A percentile compares a stretch with the other conserved stretches of the same genome.
These are phyloP conservation scores for Xylariaceae sp. DNA, from an alignment of 2,329 filamentous ascomycete genomes.

Conservation along the genomic window DNA sequence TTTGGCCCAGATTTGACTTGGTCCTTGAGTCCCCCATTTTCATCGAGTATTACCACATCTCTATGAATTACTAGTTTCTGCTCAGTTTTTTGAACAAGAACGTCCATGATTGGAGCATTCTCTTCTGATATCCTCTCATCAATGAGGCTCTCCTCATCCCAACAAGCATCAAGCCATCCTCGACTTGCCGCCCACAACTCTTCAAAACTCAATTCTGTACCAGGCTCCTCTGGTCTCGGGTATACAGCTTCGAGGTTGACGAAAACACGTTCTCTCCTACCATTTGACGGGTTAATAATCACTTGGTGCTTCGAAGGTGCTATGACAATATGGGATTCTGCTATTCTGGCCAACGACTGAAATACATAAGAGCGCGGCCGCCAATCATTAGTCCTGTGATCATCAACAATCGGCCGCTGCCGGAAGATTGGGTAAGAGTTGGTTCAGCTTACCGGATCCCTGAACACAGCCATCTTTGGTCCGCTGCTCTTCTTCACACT, in stretches of 20 bases:
- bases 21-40: constrained; percentile 53
- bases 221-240: constrained; percentile 66
- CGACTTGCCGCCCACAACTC: constrained; percentile 77
- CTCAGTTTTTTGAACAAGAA: constrained; percentile 26
- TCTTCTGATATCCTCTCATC: constrained; percentile 18
- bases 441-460: constrained; percentile 78
- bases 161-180: constrained; percentile 61
- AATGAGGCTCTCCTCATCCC: constrained; percentile 42
- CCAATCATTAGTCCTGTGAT: constrained; percentile 89
- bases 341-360: constrained; percentile 59
- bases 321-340: constrained; percentile 61
- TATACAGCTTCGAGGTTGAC: constrained; percentile 85
- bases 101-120: constrained; percentile 23
- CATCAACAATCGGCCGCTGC: constrained; percentile 71
- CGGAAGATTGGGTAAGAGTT: constrained; percentile 29
- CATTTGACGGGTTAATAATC: constrained; percentile 75
- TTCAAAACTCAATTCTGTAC: constrained; percentile 82
- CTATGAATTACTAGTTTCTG: constrained; percentile 42
- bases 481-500: constrained; percentile 74
- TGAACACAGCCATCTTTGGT: constrained; percentile 88
- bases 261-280: constrained; percentile 80
- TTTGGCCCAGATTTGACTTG: constrained; percentile 41
- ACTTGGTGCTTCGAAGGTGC: constrained; percentile 71
- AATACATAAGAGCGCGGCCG: constrained; percentile 37
- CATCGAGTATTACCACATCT: constrained; percentile 49